These are phyloP conservation scores for Diaporthe australafricana DNA, from an alignment of 2,329 filamentous ascomycete species.

Conservation along the genomic window DNA sequence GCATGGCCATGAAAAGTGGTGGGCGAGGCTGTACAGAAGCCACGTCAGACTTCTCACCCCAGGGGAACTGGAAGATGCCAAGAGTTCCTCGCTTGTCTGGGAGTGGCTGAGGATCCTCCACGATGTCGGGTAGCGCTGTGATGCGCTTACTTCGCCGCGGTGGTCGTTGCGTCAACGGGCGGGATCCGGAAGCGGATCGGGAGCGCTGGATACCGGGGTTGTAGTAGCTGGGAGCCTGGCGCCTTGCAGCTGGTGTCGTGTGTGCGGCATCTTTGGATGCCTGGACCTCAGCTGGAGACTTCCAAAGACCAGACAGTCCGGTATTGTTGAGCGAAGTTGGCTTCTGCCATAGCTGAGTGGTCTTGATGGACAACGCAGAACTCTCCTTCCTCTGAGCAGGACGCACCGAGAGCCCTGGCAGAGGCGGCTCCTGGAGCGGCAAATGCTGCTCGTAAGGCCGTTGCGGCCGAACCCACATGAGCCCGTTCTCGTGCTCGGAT, in stretches of 20 bases:
- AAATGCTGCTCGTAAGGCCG: constrained; percentile 32
- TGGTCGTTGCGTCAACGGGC: constrained; percentile 64
- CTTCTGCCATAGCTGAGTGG: constrained; percentile 54
- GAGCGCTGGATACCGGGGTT: constrained; percentile 38
- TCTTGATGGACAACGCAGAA: constrained; percentile 50
- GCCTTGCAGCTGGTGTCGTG: neutral
- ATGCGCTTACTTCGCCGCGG: constrained; percentile 66
- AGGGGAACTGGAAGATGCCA: constrained; percentile 75
- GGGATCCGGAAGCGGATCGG: constrained; percentile 45
- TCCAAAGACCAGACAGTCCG: constrained; percentile 47
- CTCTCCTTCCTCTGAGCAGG: constrained; percentile 49
- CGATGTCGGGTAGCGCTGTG: constrained; percentile 71
- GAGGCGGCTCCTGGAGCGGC: constrained; percentile 35
- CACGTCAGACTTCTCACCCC: constrained; percentile 72
- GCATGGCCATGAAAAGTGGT: constrained; percentile 58
- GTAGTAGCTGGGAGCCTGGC: constrained; percentile 32
- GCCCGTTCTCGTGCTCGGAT: constrained; percentile 25
- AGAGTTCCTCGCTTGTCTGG: constrained; percentile 69
- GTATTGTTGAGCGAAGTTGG: constrained; percentile 39
- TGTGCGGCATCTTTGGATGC: constrained; percentile 4
- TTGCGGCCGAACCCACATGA: constrained; percentile 44
- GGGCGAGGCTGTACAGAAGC: constrained; percentile 56
- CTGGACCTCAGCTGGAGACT: constrained; percentile 32
- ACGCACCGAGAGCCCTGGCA: constrained; percentile 50
- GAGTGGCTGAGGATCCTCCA: constrained; percentile 71